These are phyloP conservation scores for Hymenochaete sp. DNA, from an alignment of 1,284 basidiomycete species.

Conservation along the genomic window DNA sequence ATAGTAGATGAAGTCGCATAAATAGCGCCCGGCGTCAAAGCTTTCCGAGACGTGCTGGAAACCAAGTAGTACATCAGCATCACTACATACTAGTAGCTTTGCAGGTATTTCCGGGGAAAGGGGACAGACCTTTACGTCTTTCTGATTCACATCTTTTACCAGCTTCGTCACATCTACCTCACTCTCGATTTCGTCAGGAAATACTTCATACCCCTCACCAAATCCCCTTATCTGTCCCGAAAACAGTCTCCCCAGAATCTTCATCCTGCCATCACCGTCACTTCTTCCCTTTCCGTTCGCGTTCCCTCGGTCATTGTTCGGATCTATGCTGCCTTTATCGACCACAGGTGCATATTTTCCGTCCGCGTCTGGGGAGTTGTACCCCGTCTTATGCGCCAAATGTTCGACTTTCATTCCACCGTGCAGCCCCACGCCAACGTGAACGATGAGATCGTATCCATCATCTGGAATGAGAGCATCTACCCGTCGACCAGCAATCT, in stretches of 20 bases:
- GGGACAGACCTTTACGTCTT: constrained; percentile 46
- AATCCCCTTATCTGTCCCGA: constrained; percentile 47
- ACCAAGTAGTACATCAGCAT: too few relatives aligned
- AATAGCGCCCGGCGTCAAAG: constrained; percentile 66
- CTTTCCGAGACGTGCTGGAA: constrained; percentile 60
- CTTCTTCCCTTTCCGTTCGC: too few relatives aligned
- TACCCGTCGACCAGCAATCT: neutral
- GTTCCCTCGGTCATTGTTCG: constrained; percentile 26
- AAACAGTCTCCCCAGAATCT: too few relatives aligned
- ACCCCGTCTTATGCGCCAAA: constrained; percentile 60
- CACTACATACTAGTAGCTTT: too few relatives aligned
- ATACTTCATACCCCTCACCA: constrained; percentile 40
- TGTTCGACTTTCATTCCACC: constrained; percentile 60
- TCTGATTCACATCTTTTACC: constrained; percentile 49
- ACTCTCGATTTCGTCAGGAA: constrained; percentile 38
- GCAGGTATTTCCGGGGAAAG: too few relatives aligned
- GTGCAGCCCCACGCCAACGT: constrained; percentile 59
- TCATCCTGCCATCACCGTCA: constrained; percentile 24
- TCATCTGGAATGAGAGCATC: constrained; percentile 37
- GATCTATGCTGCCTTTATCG: constrained; percentile 21
- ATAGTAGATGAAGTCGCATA: constrained; percentile 73
- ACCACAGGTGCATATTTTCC: constrained; percentile 50
- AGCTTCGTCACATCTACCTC: constrained; percentile 40
- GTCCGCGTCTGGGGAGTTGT: constrained; percentile 59
- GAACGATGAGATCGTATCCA: constrained; percentile 69